Conservation (phyloP, 2,329 filamentous ascomycete genomes). For the Xylariaceae sp. region DNA sequence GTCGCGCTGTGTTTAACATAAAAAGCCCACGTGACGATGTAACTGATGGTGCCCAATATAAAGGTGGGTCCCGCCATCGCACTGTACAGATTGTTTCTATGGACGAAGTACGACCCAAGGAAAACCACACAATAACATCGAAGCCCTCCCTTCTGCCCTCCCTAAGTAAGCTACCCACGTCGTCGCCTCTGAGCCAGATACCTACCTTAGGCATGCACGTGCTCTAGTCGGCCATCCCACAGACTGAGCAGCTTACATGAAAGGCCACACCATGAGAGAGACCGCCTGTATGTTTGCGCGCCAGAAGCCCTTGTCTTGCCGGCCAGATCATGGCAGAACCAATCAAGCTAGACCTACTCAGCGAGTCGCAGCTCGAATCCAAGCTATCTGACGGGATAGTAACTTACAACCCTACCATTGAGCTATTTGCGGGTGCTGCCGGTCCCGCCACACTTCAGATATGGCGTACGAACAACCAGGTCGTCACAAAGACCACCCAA, state of each 20-base stretch:
- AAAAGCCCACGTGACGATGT: too few relatives aligned
- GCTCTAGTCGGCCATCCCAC: neutral
- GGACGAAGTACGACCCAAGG: neutral
- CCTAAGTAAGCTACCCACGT: too few relatives aligned
- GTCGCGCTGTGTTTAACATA: too few relatives aligned
- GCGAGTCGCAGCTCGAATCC: conserved; percentile 55
- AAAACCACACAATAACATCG: neutral
- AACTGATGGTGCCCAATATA: neutral
- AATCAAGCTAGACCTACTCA: conserved; percentile 44
- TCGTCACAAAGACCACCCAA: conserved; percentile 51
- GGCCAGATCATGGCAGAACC: conserved; percentile 29
- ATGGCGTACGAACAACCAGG: conserved; percentile 72
- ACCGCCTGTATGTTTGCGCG: conserved; percentile 2
- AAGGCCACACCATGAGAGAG: conserved; percentile 22
- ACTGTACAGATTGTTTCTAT: conserved; percentile 5
- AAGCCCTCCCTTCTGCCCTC: too few relatives aligned
- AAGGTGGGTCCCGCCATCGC: conserved; percentile 24
- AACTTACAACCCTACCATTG: conserved; percentile 77
- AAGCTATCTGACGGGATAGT: conserved; percentile 56
- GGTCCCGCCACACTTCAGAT: conserved; percentile 66
- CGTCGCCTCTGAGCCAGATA: neutral
- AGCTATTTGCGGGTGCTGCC: conserved; percentile 73
- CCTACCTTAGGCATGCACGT: neutral
- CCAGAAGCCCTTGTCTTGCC: conserved; percentile 11
- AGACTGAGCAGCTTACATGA: neutral